Conservation (phyloP, 495 filamentous ascomycete genomes). For the Penicillium samsonianum region DNA sequence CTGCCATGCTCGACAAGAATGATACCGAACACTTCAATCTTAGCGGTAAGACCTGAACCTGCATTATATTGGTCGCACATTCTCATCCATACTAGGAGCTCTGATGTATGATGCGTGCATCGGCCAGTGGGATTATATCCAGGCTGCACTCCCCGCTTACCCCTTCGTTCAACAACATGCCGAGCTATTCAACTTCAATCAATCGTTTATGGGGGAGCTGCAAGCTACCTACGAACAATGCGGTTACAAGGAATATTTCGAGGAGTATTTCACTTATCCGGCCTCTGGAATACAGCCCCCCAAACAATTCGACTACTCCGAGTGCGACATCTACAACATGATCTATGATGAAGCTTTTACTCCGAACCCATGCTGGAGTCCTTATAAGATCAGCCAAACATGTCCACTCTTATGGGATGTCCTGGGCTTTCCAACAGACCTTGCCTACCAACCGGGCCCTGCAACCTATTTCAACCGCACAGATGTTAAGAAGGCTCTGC, state of each 20-base stretch:
- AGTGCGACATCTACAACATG: constrained; percentile 12
- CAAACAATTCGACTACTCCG: constrained; percentile 1
- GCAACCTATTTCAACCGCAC: constrained; percentile 8
- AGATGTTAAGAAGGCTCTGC: constrained; percentile 4
- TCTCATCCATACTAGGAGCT: constrained; percentile 5
- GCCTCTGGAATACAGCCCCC: constrained; percentile 5
- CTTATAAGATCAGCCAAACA: constrained; percentile 3
- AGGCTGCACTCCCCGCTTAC: constrained; percentile 6
- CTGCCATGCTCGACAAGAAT: constrained; percentile 9
- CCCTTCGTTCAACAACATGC: constrained; percentile 6
- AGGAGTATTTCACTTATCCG: constrained; percentile 7
- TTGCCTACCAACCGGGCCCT: background rate
- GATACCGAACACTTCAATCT: constrained; percentile 7
- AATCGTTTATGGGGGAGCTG: constrained; percentile 3
- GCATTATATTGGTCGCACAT: background rate
- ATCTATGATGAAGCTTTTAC: constrained; percentile 1
- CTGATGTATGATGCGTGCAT: constrained; percentile 8
- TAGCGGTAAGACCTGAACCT: constrained; percentile 2
- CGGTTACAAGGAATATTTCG: constrained; percentile 3
- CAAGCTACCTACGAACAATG: constrained; percentile 2
- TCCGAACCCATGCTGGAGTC: constrained; percentile 8
- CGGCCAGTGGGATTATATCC: constrained; percentile 11
- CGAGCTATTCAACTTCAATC: constrained; percentile 9
- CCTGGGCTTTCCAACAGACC: constrained; percentile 4
- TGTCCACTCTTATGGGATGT: constrained; percentile 7